A percentile compares a stretch with the other conserved stretches of the same genome.
Conservation (phyloP, 305 asterid genomes). For the Striga hermonthica region DNA sequence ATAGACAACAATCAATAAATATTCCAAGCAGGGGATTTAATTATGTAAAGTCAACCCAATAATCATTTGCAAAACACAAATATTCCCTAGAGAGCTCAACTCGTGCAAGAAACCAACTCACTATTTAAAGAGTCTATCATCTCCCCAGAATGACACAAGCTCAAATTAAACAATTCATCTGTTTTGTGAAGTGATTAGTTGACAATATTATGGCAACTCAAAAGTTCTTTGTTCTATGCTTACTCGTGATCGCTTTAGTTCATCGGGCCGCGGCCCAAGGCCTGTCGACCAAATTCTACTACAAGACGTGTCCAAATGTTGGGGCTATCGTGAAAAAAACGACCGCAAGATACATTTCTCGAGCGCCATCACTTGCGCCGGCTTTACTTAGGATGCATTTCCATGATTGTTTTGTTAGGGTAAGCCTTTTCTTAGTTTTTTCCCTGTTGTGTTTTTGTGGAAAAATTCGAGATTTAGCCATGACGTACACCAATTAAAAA, state of each 20-base stretch:
- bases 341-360: slow-evolving; percentile 34
- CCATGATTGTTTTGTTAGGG: slow-evolving; percentile 67
- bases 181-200: background rate
- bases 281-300: slow-evolving; percentile 35
- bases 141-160: background rate
- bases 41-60: slow-evolving; percentile 26
- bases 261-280: slow-evolving; percentile 36
- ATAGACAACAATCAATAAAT: slow-evolving; percentile 23
- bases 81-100: slow-evolving; percentile 7
- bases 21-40: background rate
- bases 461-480: too few species aligned
- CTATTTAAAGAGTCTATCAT: slow-evolving; percentile 27
- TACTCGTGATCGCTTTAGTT: slow-evolving; percentile 25
- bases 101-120: background rate
- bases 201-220: slow-evolving; percentile 31
- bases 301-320: slow-evolving; percentile 39
- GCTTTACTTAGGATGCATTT: slow-evolving; percentile 60
- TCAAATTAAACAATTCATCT: slow-evolving; percentile 18
- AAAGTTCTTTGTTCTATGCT: slow-evolving; percentile 30
- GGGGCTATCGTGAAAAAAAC: slow-evolving; percentile 37
- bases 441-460: too few species aligned
- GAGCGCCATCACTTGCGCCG: slow-evolving; percentile 46
- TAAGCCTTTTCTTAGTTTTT: slow-evolving; percentile 19
- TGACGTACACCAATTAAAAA: too few species aligned
- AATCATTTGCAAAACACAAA: background rate